A percentile compares a stretch with the other conserved stretches of the same genome.
phyloP scores from a whole-genome alignment of 2,329 filamentous ascomycete genomes.

The Westerdykella sp. region DNA sequence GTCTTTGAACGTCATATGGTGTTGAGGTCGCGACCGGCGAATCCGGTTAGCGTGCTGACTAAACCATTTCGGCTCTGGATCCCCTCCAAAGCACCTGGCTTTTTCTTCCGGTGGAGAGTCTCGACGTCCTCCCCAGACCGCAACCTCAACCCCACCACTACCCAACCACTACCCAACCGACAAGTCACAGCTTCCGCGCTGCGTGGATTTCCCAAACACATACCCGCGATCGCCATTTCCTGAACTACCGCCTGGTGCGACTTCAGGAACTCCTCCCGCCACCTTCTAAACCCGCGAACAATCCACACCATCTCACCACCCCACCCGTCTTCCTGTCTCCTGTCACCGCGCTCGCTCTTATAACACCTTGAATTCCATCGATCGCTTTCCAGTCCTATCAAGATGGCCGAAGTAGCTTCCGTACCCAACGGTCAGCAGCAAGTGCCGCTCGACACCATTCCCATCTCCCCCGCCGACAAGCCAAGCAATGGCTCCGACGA shows the following conservation, averaged over 20 bases:
- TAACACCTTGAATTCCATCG: conserved; percentile 1
- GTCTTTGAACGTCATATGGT: too few relatives aligned
- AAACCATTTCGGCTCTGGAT: background rate
- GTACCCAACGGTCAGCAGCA: conserved; percentile 41
- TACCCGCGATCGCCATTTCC: conserved; percentile 18
- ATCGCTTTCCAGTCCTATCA: conserved; percentile 8
- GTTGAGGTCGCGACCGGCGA: background rate
- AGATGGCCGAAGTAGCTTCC: conserved; percentile 34
- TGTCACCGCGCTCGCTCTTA: conserved; percentile 1
- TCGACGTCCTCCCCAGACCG: background rate
- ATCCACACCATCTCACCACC: conserved; percentile 7
- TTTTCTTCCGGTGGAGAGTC: conserved; percentile 11
- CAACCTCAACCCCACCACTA: conserved; percentile 10
- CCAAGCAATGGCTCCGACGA: conserved; percentile 38
- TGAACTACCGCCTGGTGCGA: conserved; percentile 31
- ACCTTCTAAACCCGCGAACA: conserved; percentile 7
- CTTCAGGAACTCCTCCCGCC: conserved; percentile 17
- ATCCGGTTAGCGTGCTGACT: conserved; percentile 2
- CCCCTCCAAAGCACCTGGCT: conserved; percentile 19
- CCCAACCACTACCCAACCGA: conserved; percentile 10
- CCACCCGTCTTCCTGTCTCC: conserved; percentile 10
- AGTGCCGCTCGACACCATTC: conserved; percentile 51
- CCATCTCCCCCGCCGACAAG: conserved; percentile 47
- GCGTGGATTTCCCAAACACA: conserved; percentile 1
- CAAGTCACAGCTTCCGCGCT: conserved; percentile 9